phyloP scores from a whole-genome alignment of 805 yeast species.

The Yamadazyma tumulicola region DNA sequence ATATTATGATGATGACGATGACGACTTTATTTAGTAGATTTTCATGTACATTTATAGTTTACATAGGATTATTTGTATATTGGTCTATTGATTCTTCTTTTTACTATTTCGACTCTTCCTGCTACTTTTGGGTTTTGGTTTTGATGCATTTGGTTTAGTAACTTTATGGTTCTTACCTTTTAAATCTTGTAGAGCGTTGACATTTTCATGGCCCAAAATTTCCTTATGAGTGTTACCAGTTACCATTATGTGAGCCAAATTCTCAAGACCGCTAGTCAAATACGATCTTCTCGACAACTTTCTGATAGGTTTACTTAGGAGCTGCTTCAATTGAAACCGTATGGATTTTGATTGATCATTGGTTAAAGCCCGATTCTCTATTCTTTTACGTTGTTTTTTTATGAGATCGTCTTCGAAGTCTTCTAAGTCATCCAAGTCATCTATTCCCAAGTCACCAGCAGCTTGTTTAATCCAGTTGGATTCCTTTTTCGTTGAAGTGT shows the following conservation, averaged over 20 bases:
- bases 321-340: conserved; percentile 49
- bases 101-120: conserved; percentile 4
- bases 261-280: conserved; percentile 73
- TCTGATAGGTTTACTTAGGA: conserved; percentile 54
- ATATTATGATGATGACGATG: conserved; percentile 72
- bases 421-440: conserved; percentile 61
- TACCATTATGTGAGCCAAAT: conserved; percentile 73
- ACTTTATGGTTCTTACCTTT: conserved; percentile 16
- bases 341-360: conserved; percentile 46
- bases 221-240: conserved; percentile 63
- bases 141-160: conserved; percentile 4
- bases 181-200: conserved; percentile 65
- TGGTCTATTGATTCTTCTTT: conserved; percentile 1
- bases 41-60: conserved; percentile 1
- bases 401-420: conserved; percentile 61
- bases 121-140: conserved; percentile 8
- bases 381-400: conserved; percentile 56
- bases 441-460: conserved; percentile 90
- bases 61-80: conserved; percentile 2
- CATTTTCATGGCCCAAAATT: conserved; percentile 66
- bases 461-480: conserved; percentile 83
- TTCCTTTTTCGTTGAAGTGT: conserved; percentile 61
- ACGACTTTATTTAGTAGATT: conserved; percentile 28
- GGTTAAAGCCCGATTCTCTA: conserved; percentile 37
- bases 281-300: conserved; percentile 67